phyloP scores from a whole-genome alignment of 768 basidiomycete species.

The Galerina marginata region DNA sequence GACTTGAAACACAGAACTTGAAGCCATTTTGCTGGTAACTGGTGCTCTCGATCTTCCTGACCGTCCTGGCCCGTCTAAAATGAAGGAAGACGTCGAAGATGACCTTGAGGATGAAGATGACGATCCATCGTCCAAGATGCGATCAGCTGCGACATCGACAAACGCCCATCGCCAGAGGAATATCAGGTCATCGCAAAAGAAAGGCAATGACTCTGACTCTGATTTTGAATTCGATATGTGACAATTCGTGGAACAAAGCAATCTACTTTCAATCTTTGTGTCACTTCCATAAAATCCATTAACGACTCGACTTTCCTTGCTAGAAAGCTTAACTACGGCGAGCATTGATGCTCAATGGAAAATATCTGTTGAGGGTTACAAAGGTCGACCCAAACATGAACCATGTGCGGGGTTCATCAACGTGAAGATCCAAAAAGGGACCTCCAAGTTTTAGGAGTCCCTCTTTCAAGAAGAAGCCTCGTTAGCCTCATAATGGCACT shows the following conservation, averaged over 20 bases:
- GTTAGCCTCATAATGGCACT: no score
- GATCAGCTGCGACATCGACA: constrained; percentile 61
- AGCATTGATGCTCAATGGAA: no score
- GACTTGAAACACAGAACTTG: constrained; percentile 55
- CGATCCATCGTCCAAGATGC: constrained; percentile 58
- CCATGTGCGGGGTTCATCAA: no score
- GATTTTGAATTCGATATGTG: constrained; percentile 82
- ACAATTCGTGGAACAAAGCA: constrained; percentile 14
- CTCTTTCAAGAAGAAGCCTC: no score
- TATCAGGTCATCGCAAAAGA: constrained; percentile 47
- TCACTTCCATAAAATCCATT: no score
- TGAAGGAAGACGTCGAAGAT: constrained; percentile 43
- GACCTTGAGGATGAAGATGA: constrained; percentile 52
- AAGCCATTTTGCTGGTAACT: constrained; percentile 70
- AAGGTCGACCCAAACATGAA: no score
- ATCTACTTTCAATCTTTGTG: no score
- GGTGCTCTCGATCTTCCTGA: constrained; percentile 68
- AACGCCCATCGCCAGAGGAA: constrained; percentile 61
- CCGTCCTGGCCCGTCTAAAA: constrained; percentile 37
- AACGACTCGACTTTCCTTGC: no score
- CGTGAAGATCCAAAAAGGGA: no score
- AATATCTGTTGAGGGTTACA: no score
- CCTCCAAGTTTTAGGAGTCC: no score
- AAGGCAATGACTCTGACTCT: constrained; percentile 56
- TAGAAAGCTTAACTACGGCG: no score